These are phyloP conservation scores for Leptographium wingfieldii DNA, from an alignment of 2,329 filamentous ascomycete species.

Conservation along the genomic window DNA sequence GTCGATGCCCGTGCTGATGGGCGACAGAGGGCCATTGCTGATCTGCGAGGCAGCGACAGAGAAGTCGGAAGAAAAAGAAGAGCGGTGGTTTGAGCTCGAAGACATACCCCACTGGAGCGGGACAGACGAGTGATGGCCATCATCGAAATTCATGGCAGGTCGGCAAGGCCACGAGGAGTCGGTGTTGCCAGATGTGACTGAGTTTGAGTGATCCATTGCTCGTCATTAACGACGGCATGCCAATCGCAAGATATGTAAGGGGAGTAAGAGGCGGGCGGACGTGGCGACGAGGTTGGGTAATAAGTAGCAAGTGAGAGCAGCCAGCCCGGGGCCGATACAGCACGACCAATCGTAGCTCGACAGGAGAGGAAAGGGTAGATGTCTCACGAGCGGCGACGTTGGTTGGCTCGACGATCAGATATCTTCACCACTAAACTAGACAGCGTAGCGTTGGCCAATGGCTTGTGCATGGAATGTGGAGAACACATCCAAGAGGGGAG, in stretches of 20 bases:
- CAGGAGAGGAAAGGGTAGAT: neutral
- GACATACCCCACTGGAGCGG: constrained; percentile 10
- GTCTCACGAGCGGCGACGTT: constrained; percentile 6
- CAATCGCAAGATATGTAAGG: constrained; percentile 6
- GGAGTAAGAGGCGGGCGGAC: neutral
- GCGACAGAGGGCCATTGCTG: constrained; percentile 36
- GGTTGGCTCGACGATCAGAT: constrained; percentile 17
- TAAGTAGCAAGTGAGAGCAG: neutral
- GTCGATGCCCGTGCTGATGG: constrained; percentile 38
- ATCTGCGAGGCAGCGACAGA: constrained; percentile 16
- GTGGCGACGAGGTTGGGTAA: constrained; percentile 2
- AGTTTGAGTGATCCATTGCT: constrained; percentile 34
- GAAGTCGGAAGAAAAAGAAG: constrained; percentile 20
- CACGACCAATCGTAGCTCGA: neutral
- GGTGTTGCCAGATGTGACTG: constrained; percentile 28
- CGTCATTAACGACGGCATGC: constrained; percentile 30
- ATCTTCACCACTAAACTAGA: constrained; percentile 7
- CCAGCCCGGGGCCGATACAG: neutral
- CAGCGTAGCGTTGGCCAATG: constrained; percentile 1
- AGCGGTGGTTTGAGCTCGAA: constrained; percentile 14
- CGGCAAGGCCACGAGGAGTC: constrained; percentile 33
- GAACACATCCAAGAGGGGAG: constrained; percentile 2
- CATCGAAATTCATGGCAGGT: constrained; percentile 30
- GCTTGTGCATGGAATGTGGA: constrained; percentile 11
- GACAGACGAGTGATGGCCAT: constrained; percentile 19